These are phyloP conservation scores for Pugionium cornutum DNA, from an alignment of 345 rosid species.

Conservation along the genomic window DNA sequence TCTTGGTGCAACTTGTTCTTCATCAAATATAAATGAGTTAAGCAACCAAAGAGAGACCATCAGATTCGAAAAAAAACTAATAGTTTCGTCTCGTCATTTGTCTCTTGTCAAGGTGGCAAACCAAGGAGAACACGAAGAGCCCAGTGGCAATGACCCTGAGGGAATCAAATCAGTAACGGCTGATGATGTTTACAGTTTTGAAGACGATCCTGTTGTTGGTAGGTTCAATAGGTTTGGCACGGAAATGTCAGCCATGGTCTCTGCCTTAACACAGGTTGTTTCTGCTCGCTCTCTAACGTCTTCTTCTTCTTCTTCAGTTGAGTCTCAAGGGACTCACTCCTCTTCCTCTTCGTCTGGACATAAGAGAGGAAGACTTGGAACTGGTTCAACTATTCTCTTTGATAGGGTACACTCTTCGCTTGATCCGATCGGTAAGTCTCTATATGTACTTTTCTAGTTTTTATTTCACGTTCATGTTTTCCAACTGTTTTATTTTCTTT, in stretches of 20 bases:
- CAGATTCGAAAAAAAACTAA: background rate
- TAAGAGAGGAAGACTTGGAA: constrained; percentile 46
- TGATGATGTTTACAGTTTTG: constrained; percentile 26
- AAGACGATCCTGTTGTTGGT: constrained; percentile 18
- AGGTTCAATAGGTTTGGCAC: constrained; percentile 39
- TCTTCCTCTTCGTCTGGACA: constrained; percentile 43
- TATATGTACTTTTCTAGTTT: background rate
- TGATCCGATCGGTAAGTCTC: constrained; percentile 43
- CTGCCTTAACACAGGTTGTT: constrained; percentile 68
- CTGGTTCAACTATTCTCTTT: background rate
- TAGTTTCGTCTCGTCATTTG: constrained; percentile 29
- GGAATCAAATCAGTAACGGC: background rate
- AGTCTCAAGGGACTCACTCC: constrained; percentile 4
- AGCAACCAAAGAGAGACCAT: constrained; percentile 4
- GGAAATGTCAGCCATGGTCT: constrained; percentile 76
- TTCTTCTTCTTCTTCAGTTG: background rate
- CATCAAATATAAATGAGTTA: constrained; percentile 5
- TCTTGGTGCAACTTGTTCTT: too few species aligned
- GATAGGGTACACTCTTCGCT: constrained; percentile 36
- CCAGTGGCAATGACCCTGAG: constrained; percentile 27
- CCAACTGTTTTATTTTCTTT: background rate
- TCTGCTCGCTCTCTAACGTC: constrained; percentile 32
- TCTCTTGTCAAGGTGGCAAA: constrained; percentile 50
- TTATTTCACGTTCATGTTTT: background rate
- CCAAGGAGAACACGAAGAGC: constrained; percentile 29